Conservation (phyloP, 2,329 filamentous ascomycete genomes). For the Clathrospora elynae region DNA sequence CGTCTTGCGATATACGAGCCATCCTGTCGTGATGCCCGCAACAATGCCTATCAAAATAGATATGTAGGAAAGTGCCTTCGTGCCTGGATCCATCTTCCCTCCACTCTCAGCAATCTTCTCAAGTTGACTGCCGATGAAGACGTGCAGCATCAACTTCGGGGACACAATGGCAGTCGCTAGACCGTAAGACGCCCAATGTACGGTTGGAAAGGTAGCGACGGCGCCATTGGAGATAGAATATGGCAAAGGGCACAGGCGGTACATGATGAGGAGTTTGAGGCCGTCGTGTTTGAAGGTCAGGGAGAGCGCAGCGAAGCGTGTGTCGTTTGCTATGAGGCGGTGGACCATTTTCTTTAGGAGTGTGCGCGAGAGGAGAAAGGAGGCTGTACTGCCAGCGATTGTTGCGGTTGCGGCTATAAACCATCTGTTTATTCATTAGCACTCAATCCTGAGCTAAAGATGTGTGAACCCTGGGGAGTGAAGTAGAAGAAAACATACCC, state of each 20-base stretch:
- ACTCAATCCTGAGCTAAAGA: no score
- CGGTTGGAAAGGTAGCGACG: slow-evolving; percentile 88
- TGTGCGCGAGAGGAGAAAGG: slow-evolving; percentile 81
- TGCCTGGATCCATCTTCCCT: slow-evolving; percentile 78
- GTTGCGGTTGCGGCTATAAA: slow-evolving; percentile 80
- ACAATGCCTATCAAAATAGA: slow-evolving; percentile 74
- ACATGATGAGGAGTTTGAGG: slow-evolving; percentile 84
- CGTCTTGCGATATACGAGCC: slow-evolving; percentile 77
- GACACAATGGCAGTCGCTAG: slow-evolving; percentile 80
- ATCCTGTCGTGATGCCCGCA: slow-evolving; percentile 76
- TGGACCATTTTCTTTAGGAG: slow-evolving; percentile 79
- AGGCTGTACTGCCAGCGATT: slow-evolving; percentile 74
- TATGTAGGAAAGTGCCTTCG: slow-evolving; percentile 81
- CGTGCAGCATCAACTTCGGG: slow-evolving; percentile 87
- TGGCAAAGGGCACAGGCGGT: slow-evolving; percentile 88
- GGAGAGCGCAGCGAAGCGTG: slow-evolving; percentile 83
- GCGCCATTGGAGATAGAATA: slow-evolving; percentile 95
- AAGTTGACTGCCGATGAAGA: slow-evolving; percentile 87
- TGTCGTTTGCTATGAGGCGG: slow-evolving; percentile 78
- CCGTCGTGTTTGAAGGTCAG: slow-evolving; percentile 91
- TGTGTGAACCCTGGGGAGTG: slow-evolving; percentile 23
- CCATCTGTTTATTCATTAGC: slow-evolving; percentile 64
- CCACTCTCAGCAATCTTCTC: slow-evolving; percentile 81
- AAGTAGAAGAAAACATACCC: slow-evolving; percentile 60
- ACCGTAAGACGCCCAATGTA: slow-evolving; percentile 75